These are phyloP conservation scores for Papiliotrema laurentii DNA, from an alignment of 1,284 basidiomycete genomes.

Conservation along the genomic window DNA sequence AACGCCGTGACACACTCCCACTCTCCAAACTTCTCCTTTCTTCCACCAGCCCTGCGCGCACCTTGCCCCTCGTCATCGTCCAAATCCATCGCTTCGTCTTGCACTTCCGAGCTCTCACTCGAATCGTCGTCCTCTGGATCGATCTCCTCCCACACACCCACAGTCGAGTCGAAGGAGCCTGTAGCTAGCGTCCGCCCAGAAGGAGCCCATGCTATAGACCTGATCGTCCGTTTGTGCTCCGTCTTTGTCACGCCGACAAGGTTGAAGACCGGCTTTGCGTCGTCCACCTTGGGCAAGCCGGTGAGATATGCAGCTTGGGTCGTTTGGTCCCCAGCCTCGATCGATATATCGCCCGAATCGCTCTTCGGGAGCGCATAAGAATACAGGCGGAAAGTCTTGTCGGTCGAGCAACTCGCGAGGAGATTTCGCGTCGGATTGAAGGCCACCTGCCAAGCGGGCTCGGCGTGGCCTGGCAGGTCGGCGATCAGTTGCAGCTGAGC, in stretches of 20 bases:
- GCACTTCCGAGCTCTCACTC: too few species aligned
- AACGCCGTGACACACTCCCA: slow-evolving; percentile 66
- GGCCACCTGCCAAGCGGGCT: slow-evolving; percentile 80
- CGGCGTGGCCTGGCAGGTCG: slow-evolving; percentile 62
- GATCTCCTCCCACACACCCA: slow-evolving; percentile 83
- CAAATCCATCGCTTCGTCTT: slow-evolving; percentile 38
- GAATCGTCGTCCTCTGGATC: slow-evolving; percentile 47
- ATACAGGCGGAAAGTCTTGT: slow-evolving; percentile 86
- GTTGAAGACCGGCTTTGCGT: slow-evolving; percentile 52
- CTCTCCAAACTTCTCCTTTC: slow-evolving; percentile 17
- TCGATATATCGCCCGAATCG: too few species aligned
- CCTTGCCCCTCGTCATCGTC: slow-evolving; percentile 1
- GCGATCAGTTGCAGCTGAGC: slow-evolving; percentile 37
- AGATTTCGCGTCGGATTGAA: slow-evolving; percentile 85
- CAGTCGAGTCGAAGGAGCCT: slow-evolving; percentile 90
- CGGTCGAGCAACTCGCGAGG: slow-evolving; percentile 88
- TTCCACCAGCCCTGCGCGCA: slow-evolving; percentile 27
- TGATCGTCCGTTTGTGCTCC: slow-evolving; percentile 86
- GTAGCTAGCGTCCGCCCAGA: slow-evolving; percentile 85
- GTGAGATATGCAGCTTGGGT: slow-evolving; percentile 5
- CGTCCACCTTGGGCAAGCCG: slow-evolving; percentile 18
- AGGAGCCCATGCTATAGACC: slow-evolving; percentile 84
- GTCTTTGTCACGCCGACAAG: slow-evolving; percentile 65
- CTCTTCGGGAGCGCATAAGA: slow-evolving; percentile 54
- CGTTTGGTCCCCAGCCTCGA: too few species aligned